A percentile compares a stretch with the other conserved stretches of the same genome.
phyloP scores from a whole-genome alignment of 208 protist genomes.

The Trypanosomatidae sp. region DNA sequence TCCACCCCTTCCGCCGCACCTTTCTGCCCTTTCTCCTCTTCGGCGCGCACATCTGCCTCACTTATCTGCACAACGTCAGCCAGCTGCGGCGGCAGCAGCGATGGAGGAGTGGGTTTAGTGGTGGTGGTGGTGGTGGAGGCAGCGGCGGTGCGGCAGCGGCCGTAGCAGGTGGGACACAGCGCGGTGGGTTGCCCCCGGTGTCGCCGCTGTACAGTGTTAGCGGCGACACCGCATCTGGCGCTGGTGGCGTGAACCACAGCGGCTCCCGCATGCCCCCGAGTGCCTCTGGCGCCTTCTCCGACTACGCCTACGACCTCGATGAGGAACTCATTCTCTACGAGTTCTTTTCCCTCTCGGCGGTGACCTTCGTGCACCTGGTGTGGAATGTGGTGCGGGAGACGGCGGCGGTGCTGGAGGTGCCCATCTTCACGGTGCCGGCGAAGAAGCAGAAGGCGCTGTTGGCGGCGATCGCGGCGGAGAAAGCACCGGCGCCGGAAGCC shows the following conservation, averaged over 20 bases:
- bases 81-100: slow-evolving; percentile 22
- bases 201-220: slow-evolving; percentile 1
- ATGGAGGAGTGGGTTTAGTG: not conserved
- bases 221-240: not conserved
- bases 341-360: slow-evolving; percentile 57
- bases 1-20: slow-evolving; percentile 63
- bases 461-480: too few relatives aligned
- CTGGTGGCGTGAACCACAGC: slow-evolving; percentile 4
- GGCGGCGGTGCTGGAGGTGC: slow-evolving; percentile 44
- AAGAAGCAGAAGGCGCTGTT: slow-evolving; percentile 53
- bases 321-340: slow-evolving; percentile 63
- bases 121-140: too few relatives aligned
- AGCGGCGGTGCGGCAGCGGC: too few relatives aligned
- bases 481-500: too few relatives aligned
- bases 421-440: slow-evolving; percentile 57
- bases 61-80: slow-evolving; percentile 44
- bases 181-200: too few relatives aligned
- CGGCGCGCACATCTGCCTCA: slow-evolving; percentile 49
- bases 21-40: slow-evolving; percentile 70
- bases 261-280: not conserved
- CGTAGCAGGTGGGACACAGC: too few relatives aligned
- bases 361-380: slow-evolving; percentile 63
- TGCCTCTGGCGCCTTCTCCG: slow-evolving; percentile 19
- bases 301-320: slow-evolving; percentile 40
- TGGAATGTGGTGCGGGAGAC: slow-evolving; percentile 45